These are phyloP conservation scores for Phlebiopsis flavidoalba DNA, from an alignment of 768 basidiomycete genomes.

Conservation along the genomic window DNA sequence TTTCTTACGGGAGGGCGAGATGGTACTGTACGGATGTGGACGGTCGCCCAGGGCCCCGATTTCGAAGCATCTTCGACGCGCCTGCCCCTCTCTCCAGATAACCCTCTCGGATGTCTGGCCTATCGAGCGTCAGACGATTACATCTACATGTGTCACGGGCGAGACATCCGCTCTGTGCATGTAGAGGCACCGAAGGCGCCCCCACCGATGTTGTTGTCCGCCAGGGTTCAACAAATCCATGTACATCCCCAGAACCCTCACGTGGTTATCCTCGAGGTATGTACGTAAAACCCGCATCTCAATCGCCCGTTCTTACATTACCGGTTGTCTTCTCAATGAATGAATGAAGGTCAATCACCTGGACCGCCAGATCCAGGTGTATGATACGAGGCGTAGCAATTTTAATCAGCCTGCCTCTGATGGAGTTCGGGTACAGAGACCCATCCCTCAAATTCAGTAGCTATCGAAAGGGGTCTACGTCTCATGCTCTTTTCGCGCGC, in stretches of 20 bases:
- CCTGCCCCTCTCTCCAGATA: constrained; percentile 24
- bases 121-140: constrained; percentile 29
- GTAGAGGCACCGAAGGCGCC: constrained; percentile 30
- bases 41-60: constrained; percentile 14
- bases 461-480: constrained; percentile 35
- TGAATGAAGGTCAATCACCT: constrained; percentile 40
- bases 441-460: constrained; percentile 5
- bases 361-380: constrained; percentile 45
- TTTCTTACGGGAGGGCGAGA: constrained; percentile 49
- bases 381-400: constrained; percentile 36
- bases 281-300: constrained; percentile 16
- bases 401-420: constrained; percentile 36
- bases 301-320: not conserved
- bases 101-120: constrained; percentile 33
- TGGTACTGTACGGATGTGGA: constrained; percentile 39
- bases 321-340: not conserved
- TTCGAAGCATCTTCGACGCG: constrained; percentile 17
- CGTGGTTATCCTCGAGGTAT: constrained; percentile 44
- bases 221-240: constrained; percentile 38
- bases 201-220: constrained; percentile 27
- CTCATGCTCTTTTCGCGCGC: constrained; percentile 38
- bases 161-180: constrained; percentile 31
- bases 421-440: constrained; percentile 38
- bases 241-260: constrained; percentile 34
- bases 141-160: constrained; percentile 33